These are phyloP conservation scores for Saccharata proteae DNA, from an alignment of 2,329 filamentous ascomycete species.

Conservation along the genomic window DNA sequence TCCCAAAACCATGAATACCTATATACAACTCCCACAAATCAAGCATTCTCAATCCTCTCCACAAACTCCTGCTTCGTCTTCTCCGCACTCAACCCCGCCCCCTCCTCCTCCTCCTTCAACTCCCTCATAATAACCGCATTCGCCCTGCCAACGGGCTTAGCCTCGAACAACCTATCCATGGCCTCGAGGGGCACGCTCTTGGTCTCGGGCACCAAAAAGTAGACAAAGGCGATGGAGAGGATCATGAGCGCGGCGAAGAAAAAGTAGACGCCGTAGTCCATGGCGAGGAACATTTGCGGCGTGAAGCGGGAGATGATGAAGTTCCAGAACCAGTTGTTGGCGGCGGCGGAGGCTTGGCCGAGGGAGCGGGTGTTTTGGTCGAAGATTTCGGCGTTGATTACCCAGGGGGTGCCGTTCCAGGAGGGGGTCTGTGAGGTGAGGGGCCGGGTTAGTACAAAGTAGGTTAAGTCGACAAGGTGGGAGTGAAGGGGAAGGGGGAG, in stretches of 20 bases:
- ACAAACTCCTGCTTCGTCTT: conserved; percentile 8
- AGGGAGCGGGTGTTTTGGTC: conserved; percentile 56
- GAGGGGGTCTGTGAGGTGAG: conserved; percentile 41
- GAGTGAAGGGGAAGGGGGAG: conserved; percentile 28
- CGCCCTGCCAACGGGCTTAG: conserved; percentile 29
- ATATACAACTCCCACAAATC: too few relatives aligned
- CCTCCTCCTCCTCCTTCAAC: conserved; percentile 24
- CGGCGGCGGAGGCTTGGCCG: conserved; percentile 59
- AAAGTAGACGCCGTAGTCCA: conserved; percentile 33
- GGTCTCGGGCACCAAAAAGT: conserved; percentile 31
- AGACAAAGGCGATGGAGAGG: conserved; percentile 32
- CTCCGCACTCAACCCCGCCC: conserved; percentile 16
- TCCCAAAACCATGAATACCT: too few relatives aligned
- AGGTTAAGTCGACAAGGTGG: neutral
- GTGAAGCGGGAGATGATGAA: conserved; percentile 59
- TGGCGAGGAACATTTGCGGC: conserved; percentile 45
- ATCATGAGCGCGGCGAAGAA: conserved; percentile 39
- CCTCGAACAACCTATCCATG: conserved; percentile 36
- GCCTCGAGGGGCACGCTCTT: conserved; percentile 34
- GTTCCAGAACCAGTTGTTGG: conserved; percentile 63
- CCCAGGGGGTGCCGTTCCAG: conserved; percentile 67
- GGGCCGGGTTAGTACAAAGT: conserved; percentile 13
- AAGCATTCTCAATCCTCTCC: conserved; percentile 9
- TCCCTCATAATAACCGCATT: conserved; percentile 28
- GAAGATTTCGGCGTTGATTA: conserved; percentile 56